Percentiles rank a stretch among this genome's conserved stretches.
Conservation (phyloP, 1,284 basidiomycete species). For the Ceratobasidium papillatum region DNA sequence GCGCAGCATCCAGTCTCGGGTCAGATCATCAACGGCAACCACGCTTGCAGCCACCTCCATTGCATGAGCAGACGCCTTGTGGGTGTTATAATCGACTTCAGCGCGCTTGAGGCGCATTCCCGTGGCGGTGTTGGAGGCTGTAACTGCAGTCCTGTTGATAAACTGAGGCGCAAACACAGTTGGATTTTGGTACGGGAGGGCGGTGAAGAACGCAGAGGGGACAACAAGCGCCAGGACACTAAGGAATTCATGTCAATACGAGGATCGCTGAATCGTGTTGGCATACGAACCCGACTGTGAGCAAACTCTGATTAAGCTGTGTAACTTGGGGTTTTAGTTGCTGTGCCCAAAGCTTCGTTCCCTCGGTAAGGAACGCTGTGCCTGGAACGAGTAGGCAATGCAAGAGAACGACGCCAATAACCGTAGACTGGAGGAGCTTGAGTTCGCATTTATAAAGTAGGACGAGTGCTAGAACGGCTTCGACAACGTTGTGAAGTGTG, state of each 20-base stretch:
- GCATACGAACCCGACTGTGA: constrained; percentile 64
- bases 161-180: constrained; percentile 28
- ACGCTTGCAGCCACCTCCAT: constrained; percentile 20
- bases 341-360: constrained; percentile 62
- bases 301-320: constrained; percentile 54
- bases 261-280: not conserved
- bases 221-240: constrained; percentile 65
- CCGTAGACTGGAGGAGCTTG: constrained; percentile 63
- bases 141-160: constrained; percentile 36
- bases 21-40: constrained; percentile 53
- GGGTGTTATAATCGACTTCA: not conserved
- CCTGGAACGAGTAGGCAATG: constrained; percentile 70
- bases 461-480: constrained; percentile 73
- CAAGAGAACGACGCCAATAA: constrained; percentile 68
- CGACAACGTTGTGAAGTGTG: constrained; percentile 66
- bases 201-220: constrained; percentile 71
- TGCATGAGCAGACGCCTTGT: constrained; percentile 27
- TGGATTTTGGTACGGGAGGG: constrained; percentile 47
- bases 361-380: constrained; percentile 66
- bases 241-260: constrained; percentile 50
- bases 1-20: constrained; percentile 58
- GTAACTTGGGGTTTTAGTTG: constrained; percentile 61
- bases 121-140: not conserved
- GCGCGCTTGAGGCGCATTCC: constrained; percentile 27
- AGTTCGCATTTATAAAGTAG: constrained; percentile 69